Conservation (phyloP, 2,329 filamentous ascomycete species). For the Fusarium xyrophilum region DNA sequence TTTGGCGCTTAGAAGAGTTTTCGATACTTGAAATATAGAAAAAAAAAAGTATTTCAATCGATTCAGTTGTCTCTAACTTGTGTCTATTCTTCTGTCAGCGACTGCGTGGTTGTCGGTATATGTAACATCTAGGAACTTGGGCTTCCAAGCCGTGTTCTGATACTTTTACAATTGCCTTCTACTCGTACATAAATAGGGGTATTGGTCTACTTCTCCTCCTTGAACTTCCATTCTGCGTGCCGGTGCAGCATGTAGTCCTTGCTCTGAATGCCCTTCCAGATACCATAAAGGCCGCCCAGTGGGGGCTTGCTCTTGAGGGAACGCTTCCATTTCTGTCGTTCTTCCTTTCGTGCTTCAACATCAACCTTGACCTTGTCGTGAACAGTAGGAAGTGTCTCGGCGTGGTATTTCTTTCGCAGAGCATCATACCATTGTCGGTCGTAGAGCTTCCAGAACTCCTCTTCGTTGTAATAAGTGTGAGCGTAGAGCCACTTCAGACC, state of each 20-base stretch:
- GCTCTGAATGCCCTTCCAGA: slow-evolving; percentile 65
- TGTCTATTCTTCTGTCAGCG: slow-evolving; percentile 7
- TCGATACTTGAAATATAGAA: slow-evolving; percentile 35
- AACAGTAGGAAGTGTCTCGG: slow-evolving; percentile 67
- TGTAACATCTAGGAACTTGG: neutral
- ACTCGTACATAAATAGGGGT: slow-evolving; percentile 26
- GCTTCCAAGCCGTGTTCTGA: neutral
- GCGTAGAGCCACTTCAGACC: slow-evolving; percentile 90
- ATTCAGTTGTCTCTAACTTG: neutral
- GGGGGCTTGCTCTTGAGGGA: slow-evolving; percentile 60
- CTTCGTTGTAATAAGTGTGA: slow-evolving; percentile 80
- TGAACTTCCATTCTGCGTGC: slow-evolving; percentile 61
- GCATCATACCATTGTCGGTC: slow-evolving; percentile 65
- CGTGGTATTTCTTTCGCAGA: slow-evolving; percentile 68
- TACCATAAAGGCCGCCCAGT: slow-evolving; percentile 65
- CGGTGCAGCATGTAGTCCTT: slow-evolving; percentile 63
- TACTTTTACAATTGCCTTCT: slow-evolving; percentile 16
- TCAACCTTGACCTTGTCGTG: slow-evolving; percentile 74
- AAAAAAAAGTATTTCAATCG: slow-evolving; percentile 32
- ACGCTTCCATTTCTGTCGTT: slow-evolving; percentile 49
- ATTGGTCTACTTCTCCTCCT: slow-evolving; percentile 44
- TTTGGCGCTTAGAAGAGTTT: slow-evolving; percentile 31
- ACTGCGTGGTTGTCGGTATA: neutral
- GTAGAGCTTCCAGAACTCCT: slow-evolving; percentile 73
- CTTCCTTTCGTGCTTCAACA: slow-evolving; percentile 52